Base-by-base conservation (phyloP, 1,284 basidiomycete genomes). In the Flammula alnicola region DNA sequence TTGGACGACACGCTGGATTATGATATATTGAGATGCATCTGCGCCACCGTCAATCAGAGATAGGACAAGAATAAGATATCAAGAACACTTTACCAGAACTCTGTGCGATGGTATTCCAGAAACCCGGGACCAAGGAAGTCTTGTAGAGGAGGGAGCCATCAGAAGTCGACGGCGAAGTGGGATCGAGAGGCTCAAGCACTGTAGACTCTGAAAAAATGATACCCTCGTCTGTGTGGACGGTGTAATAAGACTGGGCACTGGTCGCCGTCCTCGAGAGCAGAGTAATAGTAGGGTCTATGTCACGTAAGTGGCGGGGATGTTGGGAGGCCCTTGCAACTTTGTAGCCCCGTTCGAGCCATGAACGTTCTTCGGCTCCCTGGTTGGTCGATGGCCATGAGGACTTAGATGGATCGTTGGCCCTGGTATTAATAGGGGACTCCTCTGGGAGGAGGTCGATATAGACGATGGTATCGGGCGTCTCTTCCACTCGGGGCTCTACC, bases 201-300 rank as follows among this genome's bases (percentile, higher is more conserved):
- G 79, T 75, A 19, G 63, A 63, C 57, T 86, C 85, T 1, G 72
- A 70, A 61, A 78, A 79, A 29, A 83, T 69, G 35, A 76, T 61
- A 11, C 67, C 68, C 7, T 74, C 77, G 43, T 75, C 73, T n/a
- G 72, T 62, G 54, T 76, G 74, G 3, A 88, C 80, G 1, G 73
- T 74, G 66, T 80, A 87, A 22, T 70, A 69, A 0, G 82, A 84
- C 25, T 73, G 71, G 17, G 83, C 80, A 11, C 64, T 62, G 14
- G 81, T 67, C 3, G 68, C 59, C 5, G 71, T 20, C 19, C 29
- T 42, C 4, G 47, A 43, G 47, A 30, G 40, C 2, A 49, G 81
- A 10, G 84, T 81, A 20, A 88, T 74, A 4, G 80, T 81, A 0
- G 84, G 81, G 59, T 88, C 81, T 56, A 88, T 84, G 41, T 72